phyloP scores from a whole-genome alignment of 1,284 basidiomycete species.

The Hemileia vastatrix region DNA sequence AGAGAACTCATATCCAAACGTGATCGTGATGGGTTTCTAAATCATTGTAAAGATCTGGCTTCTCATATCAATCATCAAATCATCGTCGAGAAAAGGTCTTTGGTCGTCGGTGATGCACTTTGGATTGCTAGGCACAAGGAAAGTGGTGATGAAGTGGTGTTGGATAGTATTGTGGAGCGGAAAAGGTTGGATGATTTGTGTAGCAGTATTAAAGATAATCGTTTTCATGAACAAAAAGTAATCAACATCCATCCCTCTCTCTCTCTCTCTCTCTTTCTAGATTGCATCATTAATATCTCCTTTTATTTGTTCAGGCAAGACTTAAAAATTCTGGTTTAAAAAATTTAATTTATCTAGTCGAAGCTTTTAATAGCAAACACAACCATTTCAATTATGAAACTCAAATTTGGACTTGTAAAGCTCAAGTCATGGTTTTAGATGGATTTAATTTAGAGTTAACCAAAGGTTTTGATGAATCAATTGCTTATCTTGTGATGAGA shows the following conservation, averaged over 20 bases:
- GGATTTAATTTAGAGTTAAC: constrained; percentile 53
- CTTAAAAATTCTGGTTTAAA: constrained; percentile 49
- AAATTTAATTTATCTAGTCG: constrained; percentile 52
- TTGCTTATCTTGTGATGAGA: constrained; percentile 49
- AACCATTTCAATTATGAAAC: constrained; percentile 30
- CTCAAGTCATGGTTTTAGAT: constrained; percentile 52
- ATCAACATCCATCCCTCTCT: constrained; percentile 33
- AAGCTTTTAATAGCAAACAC: constrained; percentile 48
- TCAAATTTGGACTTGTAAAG: constrained; percentile 46
- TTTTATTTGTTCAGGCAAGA: constrained; percentile 50
- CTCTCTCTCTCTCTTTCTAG: background rate
- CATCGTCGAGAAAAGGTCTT: constrained; percentile 48
- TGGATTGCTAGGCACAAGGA: constrained; percentile 51
- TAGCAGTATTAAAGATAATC: constrained; percentile 50
- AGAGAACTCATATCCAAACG: constrained; percentile 48
- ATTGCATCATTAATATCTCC: too few relatives aligned
- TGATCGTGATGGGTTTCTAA: constrained; percentile 43
- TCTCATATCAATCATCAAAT: constrained; percentile 41
- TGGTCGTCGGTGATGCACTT: constrained; percentile 52
- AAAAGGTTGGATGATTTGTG: constrained; percentile 53
- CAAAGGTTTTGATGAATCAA: constrained; percentile 48
- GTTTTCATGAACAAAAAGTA: constrained; percentile 53
- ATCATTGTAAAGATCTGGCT: constrained; percentile 34
- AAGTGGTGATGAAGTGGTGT: constrained; percentile 38
- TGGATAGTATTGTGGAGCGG: constrained; percentile 53